A percentile compares a stretch with the other conserved stretches of the same genome.
phyloP scores from a whole-genome alignment of 345 rosid genomes.

The Lepidium africanum region DNA sequence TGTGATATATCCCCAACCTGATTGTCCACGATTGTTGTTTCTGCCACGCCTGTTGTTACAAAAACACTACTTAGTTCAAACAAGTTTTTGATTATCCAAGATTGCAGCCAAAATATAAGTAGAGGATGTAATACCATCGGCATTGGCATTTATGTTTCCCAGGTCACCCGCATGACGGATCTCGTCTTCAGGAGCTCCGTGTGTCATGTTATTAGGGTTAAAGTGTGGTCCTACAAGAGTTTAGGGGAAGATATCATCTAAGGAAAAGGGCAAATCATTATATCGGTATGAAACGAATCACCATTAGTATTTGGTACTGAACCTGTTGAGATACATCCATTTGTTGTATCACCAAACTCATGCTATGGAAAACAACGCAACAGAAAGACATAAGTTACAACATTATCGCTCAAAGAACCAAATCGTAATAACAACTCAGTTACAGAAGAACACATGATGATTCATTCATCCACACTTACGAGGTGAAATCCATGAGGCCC shows the following conservation, averaged over 20 bases:
- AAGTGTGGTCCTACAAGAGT: constrained; percentile 69
- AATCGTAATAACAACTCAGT: not conserved
- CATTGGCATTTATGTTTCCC: constrained; percentile 97
- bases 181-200: constrained; percentile 94
- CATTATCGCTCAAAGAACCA: not conserved
- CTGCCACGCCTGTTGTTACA: constrained; percentile 67
- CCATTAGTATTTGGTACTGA: not conserved
- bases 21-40: constrained; percentile 70
- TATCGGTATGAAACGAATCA: not conserved
- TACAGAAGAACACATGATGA: not conserved
- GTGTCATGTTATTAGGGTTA: constrained; percentile 79
- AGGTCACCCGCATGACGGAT: constrained; percentile 99
- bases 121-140: constrained; percentile 49
- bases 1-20: constrained; percentile 42
- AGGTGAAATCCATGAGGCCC: constrained; percentile 89
- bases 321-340: constrained; percentile 98
- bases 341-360: constrained; percentile 94
- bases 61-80: constrained; percentile 1
- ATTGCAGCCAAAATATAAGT: not conserved
- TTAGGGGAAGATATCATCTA: not conserved
- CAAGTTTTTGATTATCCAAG: not conserved
- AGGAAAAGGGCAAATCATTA: not conserved
- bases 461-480: constrained; percentile 33
- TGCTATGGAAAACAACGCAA: constrained; percentile 39
- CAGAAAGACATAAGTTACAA: not conserved